Evolutionary conservation across 371 early-diverging fungal genomes (phyloP), one percentile per base, ranked within the genome.

Genomic region (Quaeritorhiza haematococci): DNA sequence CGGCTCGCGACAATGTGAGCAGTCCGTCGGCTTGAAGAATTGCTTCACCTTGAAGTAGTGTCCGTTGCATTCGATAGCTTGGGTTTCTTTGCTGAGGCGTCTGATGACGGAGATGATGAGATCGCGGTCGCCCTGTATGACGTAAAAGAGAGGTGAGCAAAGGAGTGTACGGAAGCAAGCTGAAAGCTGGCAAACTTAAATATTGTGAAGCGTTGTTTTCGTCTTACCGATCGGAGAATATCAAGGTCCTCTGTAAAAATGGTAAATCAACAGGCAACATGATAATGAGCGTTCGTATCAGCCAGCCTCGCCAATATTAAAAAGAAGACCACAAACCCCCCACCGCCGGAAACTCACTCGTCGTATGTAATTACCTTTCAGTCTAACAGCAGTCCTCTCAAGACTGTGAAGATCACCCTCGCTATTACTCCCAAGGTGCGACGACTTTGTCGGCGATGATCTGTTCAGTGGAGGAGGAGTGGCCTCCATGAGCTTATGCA

Each of bases 1-100:
- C 24, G 78, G 53, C 55, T 77, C 74, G 43, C 66, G 66, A 49
- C 78, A 77, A n/a, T 69, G 49, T 1, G 68, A 67, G 49, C 78
- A 77, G 45, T 73, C 74, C 23, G 68, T 69, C 17, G 74, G 78
- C 57, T 71, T 69, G 24, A 68, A 64, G 55, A 62, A 68, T 55
- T 74, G 74, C 28, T 68, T 48, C 10, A 49, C 33, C 47, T 67
- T 68, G 49, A 71, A 72, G 8, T 33, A 19, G 53, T 77, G 78
- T 3, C 78, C 78, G 28, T 66, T 46, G 3, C 47, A 35, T 24
- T 49, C 59, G 21, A 8, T 6, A 15, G 41, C 30, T 24, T 55
- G 42, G n/a, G 8, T 56, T 7, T 53, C 30, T n/a, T 71, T 59
- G 34, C 46, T 49, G 6, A 66, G 13, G 35, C 64, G 49, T 32